Evolutionary conservation across 2,329 filamentous ascomycete species (phyloP).

Genomic region (Xylariomycetidae sp.): DNA sequence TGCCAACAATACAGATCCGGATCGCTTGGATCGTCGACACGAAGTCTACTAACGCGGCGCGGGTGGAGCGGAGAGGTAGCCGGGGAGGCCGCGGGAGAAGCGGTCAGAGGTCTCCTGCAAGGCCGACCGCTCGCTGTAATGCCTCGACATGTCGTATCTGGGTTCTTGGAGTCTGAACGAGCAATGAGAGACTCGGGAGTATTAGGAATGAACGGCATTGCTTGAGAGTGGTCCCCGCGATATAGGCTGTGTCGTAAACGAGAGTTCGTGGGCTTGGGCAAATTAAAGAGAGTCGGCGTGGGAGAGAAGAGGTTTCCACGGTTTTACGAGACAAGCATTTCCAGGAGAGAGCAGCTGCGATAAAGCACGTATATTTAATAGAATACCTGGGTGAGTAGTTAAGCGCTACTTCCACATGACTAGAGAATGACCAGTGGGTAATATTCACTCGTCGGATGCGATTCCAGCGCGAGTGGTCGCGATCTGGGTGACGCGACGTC

Average conservation of each 20-base stretch:
- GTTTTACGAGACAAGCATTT: too few relatives aligned
- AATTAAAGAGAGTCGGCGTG: too few relatives aligned
- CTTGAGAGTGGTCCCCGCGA: conserved; percentile 10
- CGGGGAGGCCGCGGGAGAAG: conserved; percentile 32
- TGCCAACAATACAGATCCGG: conserved; percentile 85
- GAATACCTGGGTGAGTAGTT: too few relatives aligned
- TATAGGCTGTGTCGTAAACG: too few relatives aligned
- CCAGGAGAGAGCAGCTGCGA: too few relatives aligned
- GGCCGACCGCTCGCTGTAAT: conserved; percentile 78
- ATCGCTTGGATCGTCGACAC: conserved; percentile 47
- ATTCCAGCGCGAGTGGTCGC: too few relatives aligned
- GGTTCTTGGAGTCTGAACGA: conserved; percentile 80
- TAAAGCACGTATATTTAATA: too few relatives aligned
- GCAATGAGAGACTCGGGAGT: conserved; percentile 78
- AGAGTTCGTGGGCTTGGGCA: too few relatives aligned
- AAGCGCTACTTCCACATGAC: too few relatives aligned
- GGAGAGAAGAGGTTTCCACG: too few relatives aligned
- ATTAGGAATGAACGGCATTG: conserved; percentile 62
- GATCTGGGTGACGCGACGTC: not conserved
- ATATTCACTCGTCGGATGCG: too few relatives aligned
- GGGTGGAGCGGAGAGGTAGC: conserved; percentile 17
- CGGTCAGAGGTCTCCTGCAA: conserved; percentile 68
- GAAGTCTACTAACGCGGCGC: conserved; percentile 22
- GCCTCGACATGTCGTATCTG: conserved; percentile 79
- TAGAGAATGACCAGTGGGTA: too few relatives aligned